Evolutionary conservation across 225 moss, liverwort and hornwort species (phyloP), one percentile per base, ranked within the genome.

Genomic region (Rhytidiadelphus loreus): DNA sequence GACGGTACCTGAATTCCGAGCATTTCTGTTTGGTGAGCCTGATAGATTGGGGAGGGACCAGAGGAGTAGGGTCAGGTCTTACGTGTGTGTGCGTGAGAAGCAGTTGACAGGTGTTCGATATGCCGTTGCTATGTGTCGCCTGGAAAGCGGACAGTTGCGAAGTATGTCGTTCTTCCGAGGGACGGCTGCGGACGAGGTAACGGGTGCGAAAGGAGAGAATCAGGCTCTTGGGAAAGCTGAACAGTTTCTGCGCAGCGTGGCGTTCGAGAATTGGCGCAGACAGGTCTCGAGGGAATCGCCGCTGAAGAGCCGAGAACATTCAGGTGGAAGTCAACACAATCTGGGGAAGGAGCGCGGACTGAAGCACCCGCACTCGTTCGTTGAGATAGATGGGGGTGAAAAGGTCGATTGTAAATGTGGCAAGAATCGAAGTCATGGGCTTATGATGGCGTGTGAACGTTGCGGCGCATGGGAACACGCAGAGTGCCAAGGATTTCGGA

Each of bases 401-500:
- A 98, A 98, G 89, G 95, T 98, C 73, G 98, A 98, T 89, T 98
- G 98, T 88, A 91, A 91, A 50, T 98, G 98, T 86, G 98, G 98
- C 88, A 95, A 95, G 93, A 98, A 98, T 79, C 96, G 96, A 73
- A 98, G 98, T 89, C 94, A 96, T 88, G 98, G 98, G 46, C 95
- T 96, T 85, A 98, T 98, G 98, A 90, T 98, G 95, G 98, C 96
- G 50, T 98, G 98, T 93, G 98, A 97, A 88, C 95, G 96, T 29
- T 98, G 98, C 93, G 94, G 95, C 87, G 94, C 93, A 62, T 98
- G 97, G 97, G 98, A 98, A 91, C 98, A 98, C 89, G 98, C 98
- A 83, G 98, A 98, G 90, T 98, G 98, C 93, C 98, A 95, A 93
- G 98, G 98, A 48, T 98, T 96, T 89, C 97, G 96, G 86, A 95